Conservation (phyloP, 2,329 filamentous ascomycete genomes). For the Conoideocrella luteorostrata region DNA sequence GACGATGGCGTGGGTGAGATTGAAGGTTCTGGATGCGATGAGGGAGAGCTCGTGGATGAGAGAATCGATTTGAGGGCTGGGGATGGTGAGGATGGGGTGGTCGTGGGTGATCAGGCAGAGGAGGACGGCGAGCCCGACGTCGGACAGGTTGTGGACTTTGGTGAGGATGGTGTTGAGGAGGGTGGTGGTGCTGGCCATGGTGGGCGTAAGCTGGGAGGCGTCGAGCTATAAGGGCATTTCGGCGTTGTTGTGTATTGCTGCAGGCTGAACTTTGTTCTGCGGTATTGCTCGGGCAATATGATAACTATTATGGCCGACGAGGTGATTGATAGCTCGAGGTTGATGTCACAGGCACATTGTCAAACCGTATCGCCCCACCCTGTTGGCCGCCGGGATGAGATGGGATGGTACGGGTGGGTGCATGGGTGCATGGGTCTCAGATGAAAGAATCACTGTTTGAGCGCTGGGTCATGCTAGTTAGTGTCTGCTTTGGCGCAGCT, state of each 20-base stretch:
- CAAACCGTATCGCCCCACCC: too few species aligned
- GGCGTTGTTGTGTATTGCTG: background rate
- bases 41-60: conserved; percentile 69
- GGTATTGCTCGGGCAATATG: too few species aligned
- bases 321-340: too few species aligned
- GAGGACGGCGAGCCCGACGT: conserved; percentile 80
- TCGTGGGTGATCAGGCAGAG: conserved; percentile 75
- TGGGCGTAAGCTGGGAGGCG: background rate
- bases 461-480: too few species aligned
- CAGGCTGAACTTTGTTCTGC: too few species aligned
- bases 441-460: too few species aligned
- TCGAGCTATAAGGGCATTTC: background rate
- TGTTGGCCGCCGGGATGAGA: too few species aligned
- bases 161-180: conserved; percentile 43
- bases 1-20: conserved; percentile 61
- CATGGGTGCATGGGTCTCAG: too few species aligned
- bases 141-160: conserved; percentile 71
- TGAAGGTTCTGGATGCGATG: conserved; percentile 66
- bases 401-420: too few species aligned
- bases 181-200: background rate
- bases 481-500: too few species aligned
- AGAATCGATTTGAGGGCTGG: conserved; percentile 53
- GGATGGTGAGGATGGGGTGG: conserved; percentile 82
- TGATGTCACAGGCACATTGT: too few species aligned
- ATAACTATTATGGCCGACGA: too few species aligned